Base-by-base conservation (phyloP, 2,329 filamentous ascomycete species). In the Botrytis fabae region DNA sequence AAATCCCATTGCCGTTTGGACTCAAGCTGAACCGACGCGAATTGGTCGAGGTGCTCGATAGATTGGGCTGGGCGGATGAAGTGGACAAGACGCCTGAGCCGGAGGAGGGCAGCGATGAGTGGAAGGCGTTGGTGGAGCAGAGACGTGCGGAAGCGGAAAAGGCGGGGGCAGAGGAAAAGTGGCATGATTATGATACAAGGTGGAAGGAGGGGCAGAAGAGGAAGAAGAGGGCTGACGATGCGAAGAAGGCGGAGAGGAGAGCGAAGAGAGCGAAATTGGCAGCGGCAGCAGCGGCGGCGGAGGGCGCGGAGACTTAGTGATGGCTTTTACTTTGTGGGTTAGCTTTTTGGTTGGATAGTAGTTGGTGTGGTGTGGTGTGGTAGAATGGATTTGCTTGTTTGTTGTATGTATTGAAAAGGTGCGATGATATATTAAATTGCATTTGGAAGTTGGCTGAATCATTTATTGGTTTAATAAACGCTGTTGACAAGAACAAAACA, bases 21-120 rank as follows among this genome's bases (percentile, higher is more conserved):
- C 42, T 72, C 35, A 72, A 42, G n/a, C 40, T 72, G 25, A 46
- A 72, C 61, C 42, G 59, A n/a, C 32, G 54, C 9, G 25, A 32
- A 7, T 42, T 72, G 4, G 22, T 57, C 40, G 46, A 46, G 51
- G 9, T 72, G 4, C 57, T 72, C 25, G 48, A 44, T 22, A 51
- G 63, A 22, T 48, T 72, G 28, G 22, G 22, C 2, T 42, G 38
- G 48, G 38, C 62, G n/a, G 70, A 72, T 69, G 48, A 59, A n/a
- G 70, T 59, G 10, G 62, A 68, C 35, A 64, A 22, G 8, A 40
- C 32, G 6, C 64, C 42, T 10, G 28, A n/a, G 28, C 64, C 32
- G 16, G 35, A 48, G 20, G n/a, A 57, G 51, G n/a, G 7, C 0
- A 57, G 4, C 5, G 12, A 16, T 2, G 2, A 59, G n/a, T 20